A percentile compares a stretch with the other conserved stretches of the same genome.
Evolutionary conservation across 495 filamentous ascomycete genomes (phyloP).

Genomic region (Hyaloscypha hepaticicola): DNA sequence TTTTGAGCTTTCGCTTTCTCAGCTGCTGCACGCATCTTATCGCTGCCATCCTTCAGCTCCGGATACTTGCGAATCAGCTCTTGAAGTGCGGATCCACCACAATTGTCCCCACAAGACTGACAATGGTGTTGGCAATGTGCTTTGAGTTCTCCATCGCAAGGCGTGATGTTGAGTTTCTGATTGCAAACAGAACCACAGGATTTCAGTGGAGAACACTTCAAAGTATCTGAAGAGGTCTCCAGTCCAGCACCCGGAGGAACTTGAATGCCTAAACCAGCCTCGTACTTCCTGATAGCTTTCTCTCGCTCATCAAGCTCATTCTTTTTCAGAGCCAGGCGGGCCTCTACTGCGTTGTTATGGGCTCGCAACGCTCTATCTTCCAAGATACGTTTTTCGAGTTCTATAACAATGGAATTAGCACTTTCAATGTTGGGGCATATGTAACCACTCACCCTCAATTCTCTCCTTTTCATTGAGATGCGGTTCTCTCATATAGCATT

Average conservation of each 20-base stretch:
- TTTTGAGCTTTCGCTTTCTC: neutral
- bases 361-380: neutral
- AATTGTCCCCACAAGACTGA: neutral
- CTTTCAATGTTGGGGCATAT: neutral
- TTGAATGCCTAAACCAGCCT: neutral
- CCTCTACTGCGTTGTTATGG: neutral
- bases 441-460: neutral
- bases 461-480: neutral
- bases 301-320: neutral
- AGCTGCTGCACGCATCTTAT: neutral
- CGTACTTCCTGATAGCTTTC: neutral
- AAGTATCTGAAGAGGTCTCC: neutral
- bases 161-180: neutral
- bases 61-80: neutral
- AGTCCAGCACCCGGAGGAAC: neutral
- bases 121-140: constrained; percentile 3
- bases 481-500: neutral
- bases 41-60: neutral
- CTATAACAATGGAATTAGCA: neutral
- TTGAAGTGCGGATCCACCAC: neutral
- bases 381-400: neutral
- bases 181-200: neutral
- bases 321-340: neutral
- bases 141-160: neutral
- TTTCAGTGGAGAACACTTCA: neutral